A percentile compares a stretch with the other conserved stretches of the same genome.
phyloP scores from a whole-genome alignment of 2,329 filamentous ascomycete genomes.

The Pseudogymnoascus sp. region DNA sequence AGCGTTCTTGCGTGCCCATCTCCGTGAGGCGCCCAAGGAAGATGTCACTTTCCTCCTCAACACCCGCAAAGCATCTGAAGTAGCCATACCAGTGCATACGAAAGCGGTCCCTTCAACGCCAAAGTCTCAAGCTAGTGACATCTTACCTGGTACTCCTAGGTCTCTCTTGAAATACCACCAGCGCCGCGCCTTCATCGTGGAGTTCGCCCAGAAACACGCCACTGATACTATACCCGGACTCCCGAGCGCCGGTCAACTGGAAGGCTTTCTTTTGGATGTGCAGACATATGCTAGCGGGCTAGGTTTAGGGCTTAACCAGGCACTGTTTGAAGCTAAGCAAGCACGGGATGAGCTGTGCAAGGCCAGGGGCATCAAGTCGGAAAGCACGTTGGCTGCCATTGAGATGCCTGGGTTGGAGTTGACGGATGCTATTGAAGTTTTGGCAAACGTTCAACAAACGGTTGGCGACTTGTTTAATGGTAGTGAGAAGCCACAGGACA shows the following conservation, averaged over 20 bases:
- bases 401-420: background rate
- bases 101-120: background rate
- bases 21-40: background rate
- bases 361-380: background rate
- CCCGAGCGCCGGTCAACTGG: background rate
- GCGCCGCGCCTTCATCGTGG: background rate
- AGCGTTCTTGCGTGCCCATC: background rate
- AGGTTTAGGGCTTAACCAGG: background rate
- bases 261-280: background rate
- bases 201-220: background rate
- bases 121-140: background rate
- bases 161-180: slow-evolving; percentile 1
- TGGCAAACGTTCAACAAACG: background rate
- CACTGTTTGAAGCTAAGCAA: background rate
- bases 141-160: background rate
- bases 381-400: background rate
- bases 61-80: background rate
- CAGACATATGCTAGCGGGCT: background rate
- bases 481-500: background rate
- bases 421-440: background rate
- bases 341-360: background rate
- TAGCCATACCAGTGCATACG: background rate
- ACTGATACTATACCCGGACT: background rate
- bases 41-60: background rate
- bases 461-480: background rate